Conservation (phyloP, 306 rosid species). For the Dryas octopetala region DNA sequence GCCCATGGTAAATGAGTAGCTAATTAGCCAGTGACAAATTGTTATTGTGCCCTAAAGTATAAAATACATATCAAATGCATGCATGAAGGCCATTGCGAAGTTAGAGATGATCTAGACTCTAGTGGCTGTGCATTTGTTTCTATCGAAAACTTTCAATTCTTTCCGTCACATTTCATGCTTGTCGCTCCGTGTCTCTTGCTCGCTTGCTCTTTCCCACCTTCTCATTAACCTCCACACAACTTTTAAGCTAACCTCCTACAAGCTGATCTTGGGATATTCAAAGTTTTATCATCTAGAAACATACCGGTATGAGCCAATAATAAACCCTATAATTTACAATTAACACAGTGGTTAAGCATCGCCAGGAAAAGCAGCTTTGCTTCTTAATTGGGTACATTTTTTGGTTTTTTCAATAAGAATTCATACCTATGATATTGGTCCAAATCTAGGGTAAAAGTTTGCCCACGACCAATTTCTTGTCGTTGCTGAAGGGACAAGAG, state of each 20-base stretch:
- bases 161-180: conserved; percentile 26
- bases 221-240: background rate
- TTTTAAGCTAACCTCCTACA: background rate
- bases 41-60: conserved; percentile 18
- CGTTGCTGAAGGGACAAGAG: background rate
- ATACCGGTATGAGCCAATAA: no score
- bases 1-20: background rate
- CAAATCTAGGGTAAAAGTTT: no score
- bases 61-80: background rate
- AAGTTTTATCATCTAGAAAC: background rate
- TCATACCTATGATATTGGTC: no score
- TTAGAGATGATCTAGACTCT: background rate
- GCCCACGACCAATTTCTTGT: background rate
- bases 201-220: background rate
- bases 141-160: conserved; percentile 21
- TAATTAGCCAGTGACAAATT: no score
- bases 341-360: no score
- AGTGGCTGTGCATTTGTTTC: conserved; percentile 14
- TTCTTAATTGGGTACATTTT: no score
- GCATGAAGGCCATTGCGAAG: background rate
- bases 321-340: no score
- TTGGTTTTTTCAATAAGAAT: no score
- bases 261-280: background rate
- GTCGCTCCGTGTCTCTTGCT: conserved; percentile 49
- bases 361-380: no score